Conservation (phyloP, 2,329 filamentous ascomycete species). For the Lachnellula occidentalis region DNA sequence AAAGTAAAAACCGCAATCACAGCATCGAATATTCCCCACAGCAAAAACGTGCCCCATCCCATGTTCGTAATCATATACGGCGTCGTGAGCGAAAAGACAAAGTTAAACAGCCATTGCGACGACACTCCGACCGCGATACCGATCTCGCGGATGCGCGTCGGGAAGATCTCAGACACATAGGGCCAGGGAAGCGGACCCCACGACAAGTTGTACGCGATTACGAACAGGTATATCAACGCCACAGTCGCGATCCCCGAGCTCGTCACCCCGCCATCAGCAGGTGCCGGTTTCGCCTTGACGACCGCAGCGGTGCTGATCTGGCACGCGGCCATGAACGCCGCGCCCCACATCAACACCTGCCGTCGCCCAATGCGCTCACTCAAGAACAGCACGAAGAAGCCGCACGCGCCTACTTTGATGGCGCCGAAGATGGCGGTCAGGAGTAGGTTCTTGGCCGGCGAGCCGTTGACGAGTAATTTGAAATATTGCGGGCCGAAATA, state of each 20-base stretch:
- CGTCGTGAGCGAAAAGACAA: constrained; percentile 43
- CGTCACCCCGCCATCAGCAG: constrained; percentile 28
- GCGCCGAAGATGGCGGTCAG: constrained; percentile 49
- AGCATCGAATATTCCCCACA: constrained; percentile 41
- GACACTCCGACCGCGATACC: constrained; percentile 46
- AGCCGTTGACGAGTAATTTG: constrained; percentile 41
- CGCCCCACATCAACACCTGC: constrained; percentile 38
- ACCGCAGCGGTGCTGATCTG: constrained; percentile 41
- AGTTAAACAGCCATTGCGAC: constrained; percentile 48
- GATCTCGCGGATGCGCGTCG: constrained; percentile 40
- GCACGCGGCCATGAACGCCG: constrained; percentile 40
- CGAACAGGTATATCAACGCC: constrained; percentile 49
- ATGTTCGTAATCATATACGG: constrained; percentile 45
- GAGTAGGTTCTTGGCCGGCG: constrained; percentile 38
- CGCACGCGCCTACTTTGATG: constrained; percentile 46
- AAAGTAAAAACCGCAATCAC: constrained; percentile 40
- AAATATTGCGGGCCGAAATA: constrained; percentile 50
- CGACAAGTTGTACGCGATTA: constrained; percentile 46
- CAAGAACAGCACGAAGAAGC: constrained; percentile 47
- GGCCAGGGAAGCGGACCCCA: constrained; percentile 48
- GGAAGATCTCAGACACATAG: constrained; percentile 46
- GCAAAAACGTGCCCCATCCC: constrained; percentile 39
- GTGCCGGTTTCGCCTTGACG: constrained; percentile 35
- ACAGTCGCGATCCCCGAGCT: constrained; percentile 44
- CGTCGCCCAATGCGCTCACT: constrained; percentile 43